phyloP scores from a whole-genome alignment of 2,329 filamentous ascomycete genomes.

The Calonectria hongkongensis region DNA sequence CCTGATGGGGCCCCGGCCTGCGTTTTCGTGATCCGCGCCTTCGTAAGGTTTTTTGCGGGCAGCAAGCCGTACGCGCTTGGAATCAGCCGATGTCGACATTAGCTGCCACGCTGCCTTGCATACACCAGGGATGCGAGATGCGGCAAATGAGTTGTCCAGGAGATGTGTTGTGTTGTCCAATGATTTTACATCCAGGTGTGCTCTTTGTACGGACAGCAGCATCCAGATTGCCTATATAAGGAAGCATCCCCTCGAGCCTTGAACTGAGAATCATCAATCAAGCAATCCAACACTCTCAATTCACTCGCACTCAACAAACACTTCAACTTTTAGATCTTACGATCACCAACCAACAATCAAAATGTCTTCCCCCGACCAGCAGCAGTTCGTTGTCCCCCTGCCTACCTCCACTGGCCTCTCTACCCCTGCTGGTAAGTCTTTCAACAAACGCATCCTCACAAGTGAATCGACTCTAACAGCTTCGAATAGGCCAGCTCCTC shows the following conservation, averaged over 20 bases:
- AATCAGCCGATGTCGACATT: conserved; percentile 25
- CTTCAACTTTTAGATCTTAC: conserved; percentile 16
- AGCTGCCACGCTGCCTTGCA: conserved; percentile 21
- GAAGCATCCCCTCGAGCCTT: conserved; percentile 1
- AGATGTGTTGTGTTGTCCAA: conserved; percentile 13
- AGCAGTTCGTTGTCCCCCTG: conserved; percentile 24
- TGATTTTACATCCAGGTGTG: neutral
- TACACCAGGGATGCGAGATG: neutral
- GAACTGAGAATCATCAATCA: conserved; percentile 8
- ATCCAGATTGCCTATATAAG: conserved; percentile 1
- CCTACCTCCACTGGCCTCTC: conserved; percentile 24
- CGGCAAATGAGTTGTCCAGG: conserved; percentile 6
- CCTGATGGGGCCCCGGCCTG: conserved; percentile 7
- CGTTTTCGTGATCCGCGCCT: conserved; percentile 21
- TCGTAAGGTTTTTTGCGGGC: conserved; percentile 21
- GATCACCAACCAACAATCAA: conserved; percentile 24
- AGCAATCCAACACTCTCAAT: conserved; percentile 25
- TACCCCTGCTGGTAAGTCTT: conserved; percentile 17
- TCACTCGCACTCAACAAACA: conserved; percentile 2
- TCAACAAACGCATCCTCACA: neutral
- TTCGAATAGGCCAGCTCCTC: conserved; percentile 14
- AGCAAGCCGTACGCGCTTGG: conserved; percentile 10
- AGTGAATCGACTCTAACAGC: neutral
- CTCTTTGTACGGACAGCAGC: neutral
- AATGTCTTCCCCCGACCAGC: conserved; percentile 23